Evolutionary conservation across 805 yeast species (phyloP), one percentile per base, ranked within the genome.

Genomic region (Yarrowia sp.): DNA sequence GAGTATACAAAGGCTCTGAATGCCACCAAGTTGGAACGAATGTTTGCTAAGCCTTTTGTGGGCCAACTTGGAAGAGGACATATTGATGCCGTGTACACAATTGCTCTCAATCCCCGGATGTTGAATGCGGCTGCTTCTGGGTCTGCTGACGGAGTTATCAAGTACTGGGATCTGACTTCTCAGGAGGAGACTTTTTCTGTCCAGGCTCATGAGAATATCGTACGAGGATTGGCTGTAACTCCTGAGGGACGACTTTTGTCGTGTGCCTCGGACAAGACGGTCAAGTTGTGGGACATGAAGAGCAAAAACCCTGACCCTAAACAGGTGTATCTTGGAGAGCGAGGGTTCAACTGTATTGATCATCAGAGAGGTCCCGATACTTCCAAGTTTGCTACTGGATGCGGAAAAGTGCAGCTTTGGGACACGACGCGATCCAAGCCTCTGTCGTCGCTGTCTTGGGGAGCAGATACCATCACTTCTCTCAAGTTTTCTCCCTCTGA

Each of bases 21-120:
- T 65, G 98, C 99, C 28, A 92, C 98, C 16, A 95, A 95, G 74
- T 76, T 95, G 78, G 98, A 93, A 73, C 83, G 98, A 69, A 88
- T 95, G 89, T 95, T 95, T 82, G 98, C 99, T 0, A 92, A 92
- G 73, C 99, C 99, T 2, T 95, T 95, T 76, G 81, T 96, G 21
- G 97, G 96, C 0, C 98, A 95, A 73, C 77, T 95, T 38, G 99
- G 99, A 3, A 83, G 84, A 67, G 99, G 99, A 9, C 99, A 96
- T 73, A 80, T 93, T 65, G 99, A 95, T 74, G 98, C 98, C 66
- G 91, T 95, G 14, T 93, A 95, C 75, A 79, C 87, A 17, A 83
- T 95, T 52, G 96, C 97, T 6, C 89, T 88, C 75, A 89, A 92
- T 75, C 85, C 85, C 73, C 77, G 82, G 48, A 79, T 83, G 49